Conservation (phyloP, 768 basidiomycete species). For the Pleurotus pulmonarius region DNA sequence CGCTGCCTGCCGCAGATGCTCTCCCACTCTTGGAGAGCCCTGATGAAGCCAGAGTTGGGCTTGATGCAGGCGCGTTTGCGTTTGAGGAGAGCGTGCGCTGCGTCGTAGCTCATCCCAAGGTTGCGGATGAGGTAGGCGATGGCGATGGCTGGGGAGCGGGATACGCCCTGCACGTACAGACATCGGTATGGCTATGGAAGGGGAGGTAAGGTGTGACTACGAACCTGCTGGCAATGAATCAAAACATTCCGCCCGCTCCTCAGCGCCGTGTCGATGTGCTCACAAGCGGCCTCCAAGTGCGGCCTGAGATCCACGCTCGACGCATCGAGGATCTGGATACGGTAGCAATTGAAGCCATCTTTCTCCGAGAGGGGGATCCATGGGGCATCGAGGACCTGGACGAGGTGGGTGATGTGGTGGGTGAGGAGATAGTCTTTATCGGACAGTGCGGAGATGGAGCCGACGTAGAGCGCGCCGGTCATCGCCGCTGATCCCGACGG, state of each 20-base stretch:
- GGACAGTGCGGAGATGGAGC: conserved; percentile 58
- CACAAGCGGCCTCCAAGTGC: conserved; percentile 65
- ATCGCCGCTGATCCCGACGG: conserved; percentile 15
- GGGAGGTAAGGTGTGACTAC: conserved; percentile 14
- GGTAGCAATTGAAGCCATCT: conserved; percentile 52
- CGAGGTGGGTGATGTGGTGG: conserved; percentile 53
- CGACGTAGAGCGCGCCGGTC: conserved; percentile 63
- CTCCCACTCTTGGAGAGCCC: conserved; percentile 59
- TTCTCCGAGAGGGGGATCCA: conserved; percentile 53
- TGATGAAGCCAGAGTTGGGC: conserved; percentile 75
- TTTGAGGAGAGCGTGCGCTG: conserved; percentile 56
- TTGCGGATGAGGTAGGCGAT: conserved; percentile 80
- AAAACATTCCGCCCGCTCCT: conserved; percentile 59
- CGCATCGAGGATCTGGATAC: conserved; percentile 66
- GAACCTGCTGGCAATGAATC: conserved; percentile 81
- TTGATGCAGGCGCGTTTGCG: conserved; percentile 69
- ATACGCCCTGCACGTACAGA: conserved; percentile 53
- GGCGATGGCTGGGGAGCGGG: conserved; percentile 72
- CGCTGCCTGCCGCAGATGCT: conserved; percentile 8
- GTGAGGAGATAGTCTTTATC: conserved; percentile 48
- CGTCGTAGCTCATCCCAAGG: conserved; percentile 69
- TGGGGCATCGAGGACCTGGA: conserved; percentile 64
- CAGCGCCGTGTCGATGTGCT: conserved; percentile 63
- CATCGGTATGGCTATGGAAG: conserved; percentile 10
- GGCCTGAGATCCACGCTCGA: conserved; percentile 58